Base-by-base conservation (phyloP, 305 asterid species). In the Solanum aculeatissimum region DNA sequence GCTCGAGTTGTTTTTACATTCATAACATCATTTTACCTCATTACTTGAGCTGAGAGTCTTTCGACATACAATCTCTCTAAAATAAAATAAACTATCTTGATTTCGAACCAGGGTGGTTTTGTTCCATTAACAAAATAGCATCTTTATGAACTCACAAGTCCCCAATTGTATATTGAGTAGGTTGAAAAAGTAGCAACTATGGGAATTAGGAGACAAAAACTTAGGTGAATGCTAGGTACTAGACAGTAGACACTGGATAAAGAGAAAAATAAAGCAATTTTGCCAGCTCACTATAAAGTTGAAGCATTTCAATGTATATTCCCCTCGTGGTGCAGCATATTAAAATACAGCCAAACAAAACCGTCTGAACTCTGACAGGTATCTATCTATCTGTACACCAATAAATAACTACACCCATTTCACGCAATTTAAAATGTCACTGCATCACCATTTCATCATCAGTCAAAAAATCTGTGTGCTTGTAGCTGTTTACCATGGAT, bases 21-120 rank as follows among this genome's bases (percentile, higher is more conserved):
- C 43, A 6, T 7, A 75, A n/a, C 62, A 49, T 18, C 25, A 47
- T 47, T 45, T 27, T 63, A 63, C 38, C 11, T 27, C 38, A 7
- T 27, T 62, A 62, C 70, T 14, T 27, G 40, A 63, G n/a, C 0
- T 0, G 12, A 7, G 0, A n/a, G 21, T 27, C 6, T 25, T 27
- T 0, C 2, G 40, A 1, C 11, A 14, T 27, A 27, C 0, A 63
- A 5, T 13, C 0, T 27, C 0, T 63, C 7, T 0, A 63, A 32
- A 32, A 32, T 32, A 35, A 35, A 35, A 35, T 35, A 35, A 35
- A 35, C 40, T 0, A 35, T 5, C 40, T 35, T 63, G n/a, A 63
- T 63, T 14, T 27, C 10, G 27, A 29, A 27, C 4, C 5, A 27
- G 42, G n/a, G 71, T 14, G 6, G 71, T 63, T 25, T 47, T 47